Percentiles rank a stretch among this genome's conserved stretches.
Conservation (phyloP, 75 land plant genomes). For the Selaginella moellendorffii region DNA sequence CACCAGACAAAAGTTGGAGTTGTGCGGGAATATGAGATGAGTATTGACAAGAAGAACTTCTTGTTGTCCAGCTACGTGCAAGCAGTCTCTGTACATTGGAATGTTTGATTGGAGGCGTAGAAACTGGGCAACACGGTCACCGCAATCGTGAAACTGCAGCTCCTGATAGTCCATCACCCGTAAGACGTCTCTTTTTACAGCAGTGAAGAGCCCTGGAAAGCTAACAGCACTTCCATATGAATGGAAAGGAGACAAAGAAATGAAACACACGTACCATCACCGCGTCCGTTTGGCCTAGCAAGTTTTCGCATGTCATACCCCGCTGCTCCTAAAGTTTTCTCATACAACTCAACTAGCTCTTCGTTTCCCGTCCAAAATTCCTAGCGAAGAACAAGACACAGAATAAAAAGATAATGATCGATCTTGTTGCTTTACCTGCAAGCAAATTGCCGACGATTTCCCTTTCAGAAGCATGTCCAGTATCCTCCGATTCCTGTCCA, state of each 20-base stretch:
- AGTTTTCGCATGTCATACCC: conserved; percentile 8
- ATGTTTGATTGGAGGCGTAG: neutral
- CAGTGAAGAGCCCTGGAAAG: conserved; percentile 8
- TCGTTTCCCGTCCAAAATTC: conserved; percentile 3
- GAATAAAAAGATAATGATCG: too few relatives aligned
- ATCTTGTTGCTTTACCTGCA: too few relatives aligned
- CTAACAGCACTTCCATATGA: too few relatives aligned
- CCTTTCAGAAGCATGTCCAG: neutral
- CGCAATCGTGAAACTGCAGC: conserved; percentile 2
- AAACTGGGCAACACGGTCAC: neutral
- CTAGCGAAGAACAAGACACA: too few relatives aligned
- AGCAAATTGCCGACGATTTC: neutral
- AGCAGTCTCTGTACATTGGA: neutral
- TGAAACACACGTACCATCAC: neutral
- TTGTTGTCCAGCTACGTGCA: neutral
- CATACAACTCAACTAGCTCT: neutral
- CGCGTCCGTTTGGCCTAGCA: neutral
- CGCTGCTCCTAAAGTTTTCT: neutral
- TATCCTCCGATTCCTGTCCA: neutral
- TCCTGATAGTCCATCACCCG: conserved; percentile 4
- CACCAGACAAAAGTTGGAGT: conserved; percentile 3
- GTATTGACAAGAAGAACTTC: conserved; percentile 4
- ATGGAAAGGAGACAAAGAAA: too few relatives aligned
- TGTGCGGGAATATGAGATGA: conserved; percentile 3
- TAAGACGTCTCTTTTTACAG: neutral